Evolutionary conservation across 257 asterid genomes (phyloP).

Genomic region (Ocimum tenuiflorum): DNA sequence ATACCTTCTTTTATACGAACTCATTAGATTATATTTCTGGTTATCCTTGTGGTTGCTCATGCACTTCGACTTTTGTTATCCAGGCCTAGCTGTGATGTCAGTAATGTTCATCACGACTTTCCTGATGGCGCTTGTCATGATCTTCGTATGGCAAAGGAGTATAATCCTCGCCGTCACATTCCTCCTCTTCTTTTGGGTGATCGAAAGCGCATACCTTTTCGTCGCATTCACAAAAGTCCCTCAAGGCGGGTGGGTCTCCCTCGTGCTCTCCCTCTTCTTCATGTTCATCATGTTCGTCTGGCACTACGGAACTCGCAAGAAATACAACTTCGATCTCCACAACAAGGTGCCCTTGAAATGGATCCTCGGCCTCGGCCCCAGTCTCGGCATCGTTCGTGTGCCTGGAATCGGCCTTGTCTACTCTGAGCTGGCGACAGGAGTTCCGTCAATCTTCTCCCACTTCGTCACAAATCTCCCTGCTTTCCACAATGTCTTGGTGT

Average conservation of each 20-base stretch:
- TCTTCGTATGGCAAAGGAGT: constrained; percentile 74
- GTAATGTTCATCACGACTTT: constrained; percentile 90
- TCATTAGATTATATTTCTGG: constrained; percentile 1
- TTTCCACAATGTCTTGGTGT: constrained; percentile 76
- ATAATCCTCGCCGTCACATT: constrained; percentile 41
- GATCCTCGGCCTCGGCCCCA: constrained; percentile 85
- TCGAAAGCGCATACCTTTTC: constrained; percentile 57
- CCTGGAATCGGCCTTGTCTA: constrained; percentile 90
- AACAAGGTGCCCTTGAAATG: constrained; percentile 87
- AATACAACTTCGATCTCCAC: constrained; percentile 81
- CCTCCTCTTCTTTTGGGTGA: constrained; percentile 59
- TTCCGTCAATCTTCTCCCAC: constrained; percentile 84
- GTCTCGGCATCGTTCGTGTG: constrained; percentile 92
- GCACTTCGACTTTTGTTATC: constrained; percentile 10
- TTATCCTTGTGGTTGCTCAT: background rate
- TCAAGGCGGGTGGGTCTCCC: constrained; percentile 94
- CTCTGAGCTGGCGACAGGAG: constrained; percentile 89
- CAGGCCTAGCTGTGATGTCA: constrained; percentile 95
- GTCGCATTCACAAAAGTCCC: constrained; percentile 66
- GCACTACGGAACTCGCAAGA: constrained; percentile 91
- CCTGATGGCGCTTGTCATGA: constrained; percentile 81
- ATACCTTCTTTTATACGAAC: too few species aligned
- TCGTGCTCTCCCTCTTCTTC: constrained; percentile 59
- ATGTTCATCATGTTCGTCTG: constrained; percentile 74
- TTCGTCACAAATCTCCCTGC: constrained; percentile 95